These are phyloP conservation scores for Jackrogersella minutella DNA, from an alignment of 495 filamentous ascomycete species.

Conservation along the genomic window DNA sequence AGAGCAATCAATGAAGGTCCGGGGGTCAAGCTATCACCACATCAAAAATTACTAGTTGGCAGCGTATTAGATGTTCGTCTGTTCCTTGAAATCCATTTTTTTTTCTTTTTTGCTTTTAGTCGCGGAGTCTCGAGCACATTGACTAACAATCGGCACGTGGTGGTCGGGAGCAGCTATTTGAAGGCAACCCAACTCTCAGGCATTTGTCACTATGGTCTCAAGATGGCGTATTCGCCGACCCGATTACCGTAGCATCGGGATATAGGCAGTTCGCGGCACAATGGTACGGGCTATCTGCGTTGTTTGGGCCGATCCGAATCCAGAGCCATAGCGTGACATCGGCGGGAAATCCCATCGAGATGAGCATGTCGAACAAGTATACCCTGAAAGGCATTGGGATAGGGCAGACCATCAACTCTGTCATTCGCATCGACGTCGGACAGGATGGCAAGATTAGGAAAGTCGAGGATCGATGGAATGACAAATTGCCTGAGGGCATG, in stretches of 20 bases:
- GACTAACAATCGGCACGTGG: background rate
- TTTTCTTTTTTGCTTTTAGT: background rate
- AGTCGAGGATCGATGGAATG: conserved; percentile 67
- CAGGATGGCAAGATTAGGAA: conserved; percentile 57
- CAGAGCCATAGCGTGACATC: conserved; percentile 58
- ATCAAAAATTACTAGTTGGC: conserved; percentile 61
- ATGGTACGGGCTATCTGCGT: conserved; percentile 52
- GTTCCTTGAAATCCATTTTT: background rate
- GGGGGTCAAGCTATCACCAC: conserved; percentile 54
- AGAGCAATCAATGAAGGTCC: conserved; percentile 57
- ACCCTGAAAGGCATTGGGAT: conserved; percentile 60
- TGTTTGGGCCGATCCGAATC: conserved; percentile 50
- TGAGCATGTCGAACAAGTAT: conserved; percentile 62
- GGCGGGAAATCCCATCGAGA: conserved; percentile 62
- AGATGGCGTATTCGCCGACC: conserved; percentile 59
- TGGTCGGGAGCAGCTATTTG: conserved; percentile 55
- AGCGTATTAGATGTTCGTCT: conserved; percentile 61
- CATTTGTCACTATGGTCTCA: conserved; percentile 63
- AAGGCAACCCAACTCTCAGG: conserved; percentile 61
- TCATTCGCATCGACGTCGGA: conserved; percentile 56
- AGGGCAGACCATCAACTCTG: conserved; percentile 60
- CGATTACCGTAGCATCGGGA: conserved; percentile 60
- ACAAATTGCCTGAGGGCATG: conserved; percentile 56
- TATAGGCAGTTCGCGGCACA: conserved; percentile 60
- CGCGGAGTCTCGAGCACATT: background rate